Evolutionary conservation across 345 rosid species (phyloP), one percentile per base, ranked within the genome.

Genomic region (Aquilaria sinensis): DNA sequence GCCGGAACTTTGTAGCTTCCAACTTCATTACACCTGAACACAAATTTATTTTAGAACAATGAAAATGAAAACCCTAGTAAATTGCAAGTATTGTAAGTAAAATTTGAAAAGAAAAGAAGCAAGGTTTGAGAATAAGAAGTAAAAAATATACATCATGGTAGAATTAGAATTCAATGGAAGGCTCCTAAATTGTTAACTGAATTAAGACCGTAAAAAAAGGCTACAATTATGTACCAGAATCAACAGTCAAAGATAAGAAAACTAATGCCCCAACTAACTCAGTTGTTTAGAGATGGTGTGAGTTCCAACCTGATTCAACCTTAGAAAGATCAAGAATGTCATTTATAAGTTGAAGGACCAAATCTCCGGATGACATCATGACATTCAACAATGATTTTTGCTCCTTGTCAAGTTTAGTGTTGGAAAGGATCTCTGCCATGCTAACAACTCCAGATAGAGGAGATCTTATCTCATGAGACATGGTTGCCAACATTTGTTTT

Each of bases 381-480:
- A 94, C 97, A 65, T 77, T 84, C 80, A 94, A 65, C 58, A 88
- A 65, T 31, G 84, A 83, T 54, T 82, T 80, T 67, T 94, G 99
- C 75, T 94, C 96, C 12, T 67, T 70, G 57, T 94, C 93, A 3
- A 90, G 96, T 60, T 70, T 79, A 45, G 96, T 82, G 64, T 74
- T 82, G 43, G 96, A 63, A 56, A 94, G 96, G 73, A 94, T 90
- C 84, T 94, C 99, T 46, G 99, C 88, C 89, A 94, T 85, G 75
- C 99, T 87, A 67, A 94, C 99, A 29, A 90, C 96, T 49, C 96
- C 95, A 5, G 97, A 76, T 31, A 94, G 71, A 53, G 99, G 97
- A 62, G 97, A 90, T 75, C 96, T 83, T 75, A 94, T 94, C 80
- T 94, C 99, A 57, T 94, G 97, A 12, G 99, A 94, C 99, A 94